Conservation (phyloP, 1,284 basidiomycete genomes). For the Apiotrichum siamense region DNA sequence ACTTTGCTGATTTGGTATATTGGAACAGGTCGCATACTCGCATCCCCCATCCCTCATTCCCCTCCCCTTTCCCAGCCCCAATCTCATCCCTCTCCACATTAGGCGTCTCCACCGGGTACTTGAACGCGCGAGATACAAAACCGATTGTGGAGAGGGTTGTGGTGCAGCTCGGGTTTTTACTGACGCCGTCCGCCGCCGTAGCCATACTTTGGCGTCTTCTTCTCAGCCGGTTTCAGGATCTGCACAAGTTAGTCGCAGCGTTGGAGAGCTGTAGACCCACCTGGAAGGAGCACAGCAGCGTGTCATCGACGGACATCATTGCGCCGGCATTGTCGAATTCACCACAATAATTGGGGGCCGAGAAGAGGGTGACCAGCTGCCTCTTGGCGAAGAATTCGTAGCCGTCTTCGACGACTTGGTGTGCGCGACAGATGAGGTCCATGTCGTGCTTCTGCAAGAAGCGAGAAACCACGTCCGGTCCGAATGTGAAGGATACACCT, state of each 20-base stretch:
- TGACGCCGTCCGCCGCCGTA: conserved; percentile 45
- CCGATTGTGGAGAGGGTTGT: neutral
- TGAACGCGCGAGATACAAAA: neutral
- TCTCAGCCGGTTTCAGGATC: conserved; percentile 98
- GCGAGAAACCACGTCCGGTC: conserved; percentile 92
- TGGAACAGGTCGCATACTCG: neutral
- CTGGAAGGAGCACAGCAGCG: conserved; percentile 95
- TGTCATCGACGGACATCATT: conserved; percentile 99
- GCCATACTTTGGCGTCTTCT: conserved; percentile 59
- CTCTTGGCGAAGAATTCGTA: conserved; percentile 99
- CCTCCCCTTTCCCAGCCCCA: neutral
- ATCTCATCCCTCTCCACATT: neutral
- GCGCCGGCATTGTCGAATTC: conserved; percentile 99
- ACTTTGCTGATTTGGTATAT: neutral
- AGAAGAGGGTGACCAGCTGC: conserved; percentile 94
- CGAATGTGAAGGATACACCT: conserved; percentile 82
- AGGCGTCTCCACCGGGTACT: neutral
- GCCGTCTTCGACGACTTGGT: conserved; percentile 97
- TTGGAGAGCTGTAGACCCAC: conserved; percentile 46
- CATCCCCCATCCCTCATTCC: neutral
- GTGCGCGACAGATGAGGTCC: conserved; percentile 97
- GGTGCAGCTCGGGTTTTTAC: conserved; percentile 12
- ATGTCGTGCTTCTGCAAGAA: conserved; percentile 99
- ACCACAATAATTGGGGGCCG: conserved; percentile 95
- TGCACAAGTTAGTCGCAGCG: conserved; percentile 36